These are phyloP conservation scores for Hibiscus syriacus DNA, from an alignment of 345 rosid species.

Conservation along the genomic window DNA sequence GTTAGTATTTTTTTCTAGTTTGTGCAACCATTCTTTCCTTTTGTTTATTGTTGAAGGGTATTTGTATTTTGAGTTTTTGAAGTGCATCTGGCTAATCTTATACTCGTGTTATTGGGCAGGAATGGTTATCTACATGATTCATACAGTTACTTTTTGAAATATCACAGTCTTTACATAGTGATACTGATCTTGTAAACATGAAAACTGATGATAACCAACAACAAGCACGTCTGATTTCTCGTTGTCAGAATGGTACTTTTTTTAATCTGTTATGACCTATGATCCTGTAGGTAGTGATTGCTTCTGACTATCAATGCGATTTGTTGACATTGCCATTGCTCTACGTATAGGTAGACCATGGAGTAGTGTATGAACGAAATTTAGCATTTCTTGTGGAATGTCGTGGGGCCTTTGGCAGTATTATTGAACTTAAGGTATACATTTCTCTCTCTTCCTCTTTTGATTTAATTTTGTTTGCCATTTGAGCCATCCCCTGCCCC, in stretches of 20 bases:
- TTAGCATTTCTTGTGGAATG: slow-evolving; percentile 76
- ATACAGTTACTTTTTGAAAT: slow-evolving; percentile 70
- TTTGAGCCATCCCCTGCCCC: neutral
- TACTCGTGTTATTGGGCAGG: slow-evolving; percentile 39
- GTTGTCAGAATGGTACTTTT: slow-evolving; percentile 56
- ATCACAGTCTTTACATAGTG: slow-evolving; percentile 56
- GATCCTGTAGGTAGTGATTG: neutral
- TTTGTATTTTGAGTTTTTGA: slow-evolving; percentile 4
- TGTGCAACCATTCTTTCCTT: neutral
- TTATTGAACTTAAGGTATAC: slow-evolving; percentile 66
- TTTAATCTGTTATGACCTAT: neutral
- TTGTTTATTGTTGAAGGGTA: neutral
- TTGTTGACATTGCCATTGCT: slow-evolving; percentile 18
- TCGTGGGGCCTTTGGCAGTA: slow-evolving; percentile 64
- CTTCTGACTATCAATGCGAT: slow-evolving; percentile 1
- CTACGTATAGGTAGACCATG: slow-evolving; percentile 63
- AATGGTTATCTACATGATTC: slow-evolving; percentile 40
- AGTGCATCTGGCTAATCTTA: slow-evolving; percentile 2
- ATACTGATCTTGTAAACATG: slow-evolving; percentile 43
- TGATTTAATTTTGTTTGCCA: neutral
- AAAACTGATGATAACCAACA: slow-evolving; percentile 68
- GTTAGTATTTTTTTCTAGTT: neutral
- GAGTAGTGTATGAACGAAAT: slow-evolving; percentile 55
- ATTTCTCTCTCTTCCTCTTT: neutral
- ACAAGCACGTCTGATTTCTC: slow-evolving; percentile 52